Percentiles rank a stretch among this genome's conserved stretches.
phyloP scores from a whole-genome alignment of 805 yeast species.

The Candida qinlingensis region DNA sequence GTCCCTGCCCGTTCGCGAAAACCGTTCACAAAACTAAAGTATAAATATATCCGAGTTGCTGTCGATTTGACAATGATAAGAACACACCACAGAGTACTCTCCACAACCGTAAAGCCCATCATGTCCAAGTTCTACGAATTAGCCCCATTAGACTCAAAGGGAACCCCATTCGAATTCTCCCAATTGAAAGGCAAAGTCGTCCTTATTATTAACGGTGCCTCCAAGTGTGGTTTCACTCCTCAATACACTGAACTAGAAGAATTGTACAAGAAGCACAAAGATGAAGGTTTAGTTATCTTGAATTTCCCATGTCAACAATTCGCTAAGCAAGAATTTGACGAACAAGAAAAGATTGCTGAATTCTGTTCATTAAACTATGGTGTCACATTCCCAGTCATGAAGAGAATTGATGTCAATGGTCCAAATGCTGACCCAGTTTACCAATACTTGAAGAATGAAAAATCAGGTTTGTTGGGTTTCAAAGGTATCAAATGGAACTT shows the following conservation, averaged over 20 bases:
- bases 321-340: conserved; percentile 73
- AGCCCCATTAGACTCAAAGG: conserved; percentile 55
- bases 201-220: conserved; percentile 80
- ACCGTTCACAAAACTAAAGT: too few relatives aligned
- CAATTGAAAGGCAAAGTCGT: conserved; percentile 76
- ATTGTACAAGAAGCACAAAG: conserved; percentile 60
- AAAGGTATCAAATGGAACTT: conserved; percentile 75
- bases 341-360: conserved; percentile 60
- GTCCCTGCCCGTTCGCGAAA: too few relatives aligned
- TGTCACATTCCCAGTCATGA: conserved; percentile 83
- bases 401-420: conserved; percentile 89
- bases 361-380: conserved; percentile 84
- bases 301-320: conserved; percentile 94
- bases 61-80: neutral
- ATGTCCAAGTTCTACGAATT: conserved; percentile 66
- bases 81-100: neutral
- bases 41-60: neutral
- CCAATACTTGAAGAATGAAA: conserved; percentile 64
- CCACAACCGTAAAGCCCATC: neutral
- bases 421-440: conserved; percentile 73
- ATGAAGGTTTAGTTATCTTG: conserved; percentile 59
- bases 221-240: conserved; percentile 79
- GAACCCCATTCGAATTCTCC: conserved; percentile 52
- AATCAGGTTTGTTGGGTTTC: conserved; percentile 59
- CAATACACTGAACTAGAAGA: conserved; percentile 73